Evolutionary conservation across 495 filamentous ascomycete genomes (phyloP).

Genomic region (Durotheca rogersii): DNA sequence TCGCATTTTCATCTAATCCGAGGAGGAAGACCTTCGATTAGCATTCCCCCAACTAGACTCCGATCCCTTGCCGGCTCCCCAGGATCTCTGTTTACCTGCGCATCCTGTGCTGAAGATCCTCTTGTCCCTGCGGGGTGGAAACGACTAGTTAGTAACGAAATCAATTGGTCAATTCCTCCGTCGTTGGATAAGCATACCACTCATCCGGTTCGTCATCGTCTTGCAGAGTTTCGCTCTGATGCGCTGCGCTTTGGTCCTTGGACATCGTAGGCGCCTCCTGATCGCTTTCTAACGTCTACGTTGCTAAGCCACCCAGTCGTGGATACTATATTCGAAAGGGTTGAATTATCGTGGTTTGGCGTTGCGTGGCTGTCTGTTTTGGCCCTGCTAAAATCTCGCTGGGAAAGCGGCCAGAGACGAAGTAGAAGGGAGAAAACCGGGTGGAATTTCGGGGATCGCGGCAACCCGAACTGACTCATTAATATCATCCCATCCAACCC

Average conservation of each 20-base stretch:
- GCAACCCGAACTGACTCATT: slow-evolving; percentile 12
- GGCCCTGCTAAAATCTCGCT: slow-evolving; percentile 22
- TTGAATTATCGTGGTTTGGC: slow-evolving; percentile 7
- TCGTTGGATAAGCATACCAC: slow-evolving; percentile 77
- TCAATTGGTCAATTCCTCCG: too few species aligned
- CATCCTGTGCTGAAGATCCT: slow-evolving; percentile 97
- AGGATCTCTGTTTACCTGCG: slow-evolving; percentile 58
- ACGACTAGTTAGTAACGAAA: not conserved
- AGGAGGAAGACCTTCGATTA: not conserved
- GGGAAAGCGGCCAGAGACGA: too few species aligned
- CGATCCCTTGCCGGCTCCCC: not conserved
- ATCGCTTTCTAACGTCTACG: not conserved
- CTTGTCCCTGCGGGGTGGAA: slow-evolving; percentile 63
- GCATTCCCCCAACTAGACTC: not conserved
- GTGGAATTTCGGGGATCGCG: slow-evolving; percentile 23
- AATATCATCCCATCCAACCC: slow-evolving; percentile 6
- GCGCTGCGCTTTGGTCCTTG: slow-evolving; percentile 47
- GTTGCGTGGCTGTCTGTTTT: too few species aligned
- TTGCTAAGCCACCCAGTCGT: too few species aligned
- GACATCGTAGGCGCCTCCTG: slow-evolving; percentile 48
- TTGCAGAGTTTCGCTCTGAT: slow-evolving; percentile 42
- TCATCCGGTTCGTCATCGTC: slow-evolving; percentile 92
- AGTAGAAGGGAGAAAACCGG: slow-evolving; percentile 22
- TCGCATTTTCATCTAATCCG: slow-evolving; percentile 74
- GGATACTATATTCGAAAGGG: too few species aligned